Evolutionary conservation across 306 rosid genomes (phyloP), one percentile per base, ranked within the genome.

Genomic region (Malus orientalis): DNA sequence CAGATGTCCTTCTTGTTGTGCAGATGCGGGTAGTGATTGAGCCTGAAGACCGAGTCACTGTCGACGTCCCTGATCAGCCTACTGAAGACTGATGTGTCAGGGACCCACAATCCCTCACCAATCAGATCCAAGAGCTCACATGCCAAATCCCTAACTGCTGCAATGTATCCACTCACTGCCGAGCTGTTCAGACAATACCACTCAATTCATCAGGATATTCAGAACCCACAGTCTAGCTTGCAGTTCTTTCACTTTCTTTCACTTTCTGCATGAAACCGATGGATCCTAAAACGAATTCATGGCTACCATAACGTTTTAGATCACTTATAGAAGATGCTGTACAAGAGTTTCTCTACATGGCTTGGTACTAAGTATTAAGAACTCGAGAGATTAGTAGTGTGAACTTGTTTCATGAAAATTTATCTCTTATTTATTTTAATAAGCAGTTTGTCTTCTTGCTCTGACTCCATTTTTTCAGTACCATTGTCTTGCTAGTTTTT

Each of bases 111-210:
- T 0, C 87, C 96, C 47, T 87, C 94, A 78, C 90, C 96, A 69
- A 90, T 89, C 74, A 87, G 59, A 33, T 89, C 98, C 84, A 90
- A 70, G 10, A 93, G 82, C 82, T 89, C 93, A 84, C 96, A 89
- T 78, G 91, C 93, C 66, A 93, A 22, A 36, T 81, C 85, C 70
- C 72, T 83, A 58, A 86, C 86, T 33, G 86, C 93, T 33, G 84
- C 91, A 47, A 82, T 76, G 79, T 89, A 90, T 40, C 61, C 86
- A 73, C 59, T 82, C 84, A 79, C 82, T 13, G 70, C 83, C 73
- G 59, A 80, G 76, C 97, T 93, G 91, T 22, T 23, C 2, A 61
- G 30, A n/a, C 40, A 71, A 58, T 47, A 33, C 75, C 7, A 38
- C 30, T 58, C 59, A 45, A 58, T 30, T 23, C 54, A 74, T 74